phyloP scores from a whole-genome alignment of 306 rosid genomes.

The Amphicarpaea edgeworthii region DNA sequence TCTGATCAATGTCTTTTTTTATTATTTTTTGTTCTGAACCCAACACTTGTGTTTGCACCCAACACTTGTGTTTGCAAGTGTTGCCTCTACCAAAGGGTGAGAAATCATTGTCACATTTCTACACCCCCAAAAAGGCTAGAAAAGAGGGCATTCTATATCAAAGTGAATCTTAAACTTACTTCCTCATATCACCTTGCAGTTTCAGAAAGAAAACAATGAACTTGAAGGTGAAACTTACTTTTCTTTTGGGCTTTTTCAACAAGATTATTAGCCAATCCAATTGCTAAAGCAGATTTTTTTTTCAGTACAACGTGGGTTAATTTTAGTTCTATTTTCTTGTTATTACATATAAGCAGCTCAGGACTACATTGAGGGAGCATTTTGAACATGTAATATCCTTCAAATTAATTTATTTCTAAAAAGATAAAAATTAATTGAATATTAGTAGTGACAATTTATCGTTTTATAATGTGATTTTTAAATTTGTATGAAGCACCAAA shows the following conservation, averaged over 20 bases:
- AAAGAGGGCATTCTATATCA: neutral
- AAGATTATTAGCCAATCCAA: conserved; percentile 1
- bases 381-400: neutral
- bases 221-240: neutral
- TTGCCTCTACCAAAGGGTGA: too few relatives aligned
- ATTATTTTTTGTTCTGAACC: conserved; percentile 46
- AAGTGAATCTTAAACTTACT: conserved; percentile 9
- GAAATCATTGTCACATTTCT: conserved; percentile 20
- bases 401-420: neutral
- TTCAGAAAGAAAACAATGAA: neutral
- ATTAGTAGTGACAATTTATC: neutral
- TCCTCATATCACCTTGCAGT: neutral
- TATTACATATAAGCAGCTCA: neutral
- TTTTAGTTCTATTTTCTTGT: neutral
- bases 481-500: neutral
- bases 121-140: neutral
- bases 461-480: neutral
- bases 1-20: conserved; percentile 35
- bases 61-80: conserved; percentile 51
- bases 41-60: too few relatives aligned
- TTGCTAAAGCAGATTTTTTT: neutral
- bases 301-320: neutral
- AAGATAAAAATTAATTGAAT: neutral
- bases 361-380: too few relatives aligned
- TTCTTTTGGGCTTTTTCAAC: neutral